Base-by-base conservation (phyloP, 768 basidiomycete genomes). In the Plicaturopsis crispa region DNA sequence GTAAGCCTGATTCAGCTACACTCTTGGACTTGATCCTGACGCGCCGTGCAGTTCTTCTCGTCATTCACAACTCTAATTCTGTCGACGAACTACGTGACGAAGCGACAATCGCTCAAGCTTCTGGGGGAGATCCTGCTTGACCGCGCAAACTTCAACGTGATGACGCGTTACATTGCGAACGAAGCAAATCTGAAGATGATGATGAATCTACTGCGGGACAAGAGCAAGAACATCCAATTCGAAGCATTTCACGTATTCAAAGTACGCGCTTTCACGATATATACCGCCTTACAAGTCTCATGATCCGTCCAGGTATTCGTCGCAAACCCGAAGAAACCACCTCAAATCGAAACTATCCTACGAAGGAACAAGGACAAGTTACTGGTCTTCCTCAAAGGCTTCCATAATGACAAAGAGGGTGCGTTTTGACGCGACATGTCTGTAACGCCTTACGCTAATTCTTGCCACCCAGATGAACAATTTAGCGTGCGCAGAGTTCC, bases 181-280 rank as follows among this genome's bases (percentile, higher is more conserved):
- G 96, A 97, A 55, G 84, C 81, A 20, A 99, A 98, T 58, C 72
- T 99, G 46, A 97, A 98, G 81, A 89, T 94, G 84, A 96, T 99
- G 90, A 99, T 99, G 96, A 98, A 98, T 61, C 73, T 98, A 40
- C 69, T 99, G 40, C 76, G 93, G 45, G 91, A 97, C 59, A 96
- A 93, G 75, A 97, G 93, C 74, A 89, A 91, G 72, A 99, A 99
- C 61, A 98, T 99, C 33, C 96, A 99, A 60, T 99, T 98, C 41
- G 96, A 99, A 59, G 94, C 96, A 3, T 99, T 99, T 65, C 96
- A 99, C 53, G 96, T 99, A 26, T 99, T 99, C 77, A 99, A 98
- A 78, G 94, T 91, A 38, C n/a, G 74, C 52, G 2, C 12, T 20
- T 17, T 6, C 45, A 2, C 23, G n/a, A 28, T 28, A 8, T 14